These are phyloP conservation scores for Ceriops decandra DNA, from an alignment of 345 rosid genomes.

Conservation along the genomic window DNA sequence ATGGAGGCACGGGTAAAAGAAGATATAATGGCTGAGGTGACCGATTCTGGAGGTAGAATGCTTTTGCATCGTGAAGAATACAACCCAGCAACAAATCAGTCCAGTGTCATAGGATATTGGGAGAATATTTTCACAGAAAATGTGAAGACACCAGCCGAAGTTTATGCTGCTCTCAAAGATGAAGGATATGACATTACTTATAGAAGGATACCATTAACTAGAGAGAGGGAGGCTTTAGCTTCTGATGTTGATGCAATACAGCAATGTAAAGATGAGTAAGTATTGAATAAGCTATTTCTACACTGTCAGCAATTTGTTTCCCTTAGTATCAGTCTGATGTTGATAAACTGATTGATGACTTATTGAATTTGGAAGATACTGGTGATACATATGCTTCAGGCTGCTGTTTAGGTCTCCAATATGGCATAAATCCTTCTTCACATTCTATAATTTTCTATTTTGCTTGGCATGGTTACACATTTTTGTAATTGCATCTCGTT, in stretches of 20 bases:
- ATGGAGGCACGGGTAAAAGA: slow-evolving; percentile 86
- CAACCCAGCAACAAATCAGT: slow-evolving; percentile 58
- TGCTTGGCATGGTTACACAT: no score
- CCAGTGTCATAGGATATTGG: slow-evolving; percentile 89
- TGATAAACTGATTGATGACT: slow-evolving; percentile 4
- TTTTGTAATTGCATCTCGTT: background rate
- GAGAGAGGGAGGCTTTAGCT: slow-evolving; percentile 90
- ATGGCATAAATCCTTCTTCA: background rate
- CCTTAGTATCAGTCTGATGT: slow-evolving; percentile 8
- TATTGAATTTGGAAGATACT: slow-evolving; percentile 9
- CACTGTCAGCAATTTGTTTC: background rate
- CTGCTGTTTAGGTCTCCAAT: background rate
- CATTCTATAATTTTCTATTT: background rate
- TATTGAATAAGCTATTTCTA: slow-evolving; percentile 17
- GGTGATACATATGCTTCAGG: slow-evolving; percentile 1
- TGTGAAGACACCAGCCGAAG: slow-evolving; percentile 92
- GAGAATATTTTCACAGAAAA: slow-evolving; percentile 75
- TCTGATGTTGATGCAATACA: slow-evolving; percentile 88
- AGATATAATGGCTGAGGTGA: slow-evolving; percentile 75
- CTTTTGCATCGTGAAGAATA: slow-evolving; percentile 96
- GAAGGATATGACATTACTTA: slow-evolving; percentile 67
- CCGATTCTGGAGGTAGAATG: slow-evolving; percentile 72
- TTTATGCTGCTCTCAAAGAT: slow-evolving; percentile 63
- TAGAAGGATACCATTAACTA: slow-evolving; percentile 84
- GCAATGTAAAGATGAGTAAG: slow-evolving; percentile 69